These are phyloP conservation scores for Rhytidiadelphus loreus DNA, from an alignment of 225 moss, liverwort and hornwort genomes.

Conservation along the genomic window DNA sequence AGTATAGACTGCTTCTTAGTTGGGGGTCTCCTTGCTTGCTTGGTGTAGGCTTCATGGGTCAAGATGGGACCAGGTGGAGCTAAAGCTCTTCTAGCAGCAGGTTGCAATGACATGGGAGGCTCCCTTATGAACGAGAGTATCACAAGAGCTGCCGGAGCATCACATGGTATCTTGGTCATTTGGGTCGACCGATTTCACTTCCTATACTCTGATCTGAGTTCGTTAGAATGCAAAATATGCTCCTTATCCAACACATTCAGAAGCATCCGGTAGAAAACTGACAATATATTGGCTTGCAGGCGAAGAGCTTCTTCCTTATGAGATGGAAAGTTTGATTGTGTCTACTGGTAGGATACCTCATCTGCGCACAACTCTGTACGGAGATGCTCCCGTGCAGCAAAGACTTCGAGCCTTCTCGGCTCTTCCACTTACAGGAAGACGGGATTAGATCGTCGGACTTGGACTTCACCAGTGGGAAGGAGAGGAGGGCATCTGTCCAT, in stretches of 20 bases:
- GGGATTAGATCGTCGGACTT: not conserved
- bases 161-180: slow-evolving; percentile 46
- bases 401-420: slow-evolving; percentile 47
- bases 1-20: not conserved
- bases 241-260: not conserved
- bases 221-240: not conserved
- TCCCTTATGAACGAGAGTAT: slow-evolving; percentile 98
- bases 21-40: not conserved
- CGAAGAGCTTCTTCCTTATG: slow-evolving; percentile 70
- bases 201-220: not conserved
- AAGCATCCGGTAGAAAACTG: not conserved
- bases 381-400: slow-evolving; percentile 52
- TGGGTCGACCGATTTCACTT: not conserved
- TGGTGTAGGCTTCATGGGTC: slow-evolving; percentile 87
- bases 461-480: not conserved
- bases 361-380: slow-evolving; percentile 76
- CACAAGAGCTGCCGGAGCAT: slow-evolving; percentile 87
- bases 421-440: slow-evolving; percentile 19
- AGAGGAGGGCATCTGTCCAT: not conserved
- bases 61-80: slow-evolving; percentile 97
- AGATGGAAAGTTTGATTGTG: slow-evolving; percentile 70
- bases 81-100: slow-evolving; percentile 70
- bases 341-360: slow-evolving; percentile 54
- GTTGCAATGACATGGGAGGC: slow-evolving; percentile 98
- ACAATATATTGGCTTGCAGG: slow-evolving; percentile 33